Evolutionary conservation across 306 rosid species (phyloP).

Genomic region (Sesbania bispinosa): DNA sequence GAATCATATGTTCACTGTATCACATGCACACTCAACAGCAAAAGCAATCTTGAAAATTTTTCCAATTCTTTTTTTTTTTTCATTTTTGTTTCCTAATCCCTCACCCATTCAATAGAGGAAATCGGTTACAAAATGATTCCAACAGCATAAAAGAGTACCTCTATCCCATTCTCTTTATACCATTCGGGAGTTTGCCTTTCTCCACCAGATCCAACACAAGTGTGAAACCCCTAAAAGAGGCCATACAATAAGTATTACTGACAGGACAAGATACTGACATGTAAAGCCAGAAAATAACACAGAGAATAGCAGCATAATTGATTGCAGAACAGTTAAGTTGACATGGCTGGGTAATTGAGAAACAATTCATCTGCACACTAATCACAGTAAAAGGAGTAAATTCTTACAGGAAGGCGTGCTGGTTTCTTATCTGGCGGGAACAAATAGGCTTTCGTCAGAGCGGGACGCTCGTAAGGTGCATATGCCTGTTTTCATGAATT

Average conservation of each 20-base stretch:
- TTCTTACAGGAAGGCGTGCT: constrained; percentile 89
- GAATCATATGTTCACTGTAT: not conserved
- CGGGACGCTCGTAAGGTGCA: constrained; percentile 99
- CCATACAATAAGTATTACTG: no score
- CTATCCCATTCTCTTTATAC: constrained; percentile 87
- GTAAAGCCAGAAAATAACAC: not conserved
- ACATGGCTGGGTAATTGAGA: no score
- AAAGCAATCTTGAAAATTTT: no score
- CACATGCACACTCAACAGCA: no score
- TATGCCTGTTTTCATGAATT: constrained; percentile 41
- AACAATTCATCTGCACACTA: not conserved
- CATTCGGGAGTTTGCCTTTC: constrained; percentile 93
- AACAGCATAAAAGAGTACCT: constrained; percentile 43
- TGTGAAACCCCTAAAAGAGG: constrained; percentile 98
- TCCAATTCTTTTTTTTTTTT: no score
- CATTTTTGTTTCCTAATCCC: no score
- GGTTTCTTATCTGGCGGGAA: constrained; percentile 87
- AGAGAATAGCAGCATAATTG: not conserved
- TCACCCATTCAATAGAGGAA: no score
- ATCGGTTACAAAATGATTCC: not conserved
- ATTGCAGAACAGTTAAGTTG: not conserved
- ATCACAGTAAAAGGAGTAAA: not conserved
- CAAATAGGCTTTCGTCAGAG: constrained; percentile 79
- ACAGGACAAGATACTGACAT: no score
- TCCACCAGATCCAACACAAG: constrained; percentile 98